A percentile compares a stretch with the other conserved stretches of the same genome.
phyloP scores from a whole-genome alignment of 371 early-diverging fungal species.

The Mucor lusitanicus region DNA sequence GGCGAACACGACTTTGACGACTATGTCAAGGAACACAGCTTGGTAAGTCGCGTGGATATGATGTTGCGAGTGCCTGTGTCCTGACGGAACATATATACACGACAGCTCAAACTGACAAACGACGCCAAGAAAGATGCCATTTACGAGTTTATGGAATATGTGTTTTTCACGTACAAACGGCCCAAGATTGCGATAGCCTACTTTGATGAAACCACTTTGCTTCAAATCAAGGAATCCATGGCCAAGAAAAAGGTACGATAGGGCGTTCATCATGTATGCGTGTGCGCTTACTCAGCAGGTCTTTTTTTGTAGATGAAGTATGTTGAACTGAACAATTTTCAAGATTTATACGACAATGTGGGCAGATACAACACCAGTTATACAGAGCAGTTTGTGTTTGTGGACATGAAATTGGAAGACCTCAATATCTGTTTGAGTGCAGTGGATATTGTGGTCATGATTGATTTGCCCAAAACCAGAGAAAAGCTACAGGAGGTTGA shows the following conservation, averaged over 20 bases:
- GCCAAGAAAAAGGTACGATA: constrained; percentile 25
- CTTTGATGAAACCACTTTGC: constrained; percentile 54
- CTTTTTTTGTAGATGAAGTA: not conserved
- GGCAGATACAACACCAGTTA: constrained; percentile 5
- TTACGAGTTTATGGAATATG: constrained; percentile 47
- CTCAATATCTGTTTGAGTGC: not conserved
- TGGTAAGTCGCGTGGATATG: not conserved
- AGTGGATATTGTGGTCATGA: constrained; percentile 18
- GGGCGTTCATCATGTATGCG: no score
- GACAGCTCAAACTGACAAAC: constrained; percentile 8
- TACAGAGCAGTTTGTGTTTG: constrained; percentile 5
- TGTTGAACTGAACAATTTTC: not conserved
- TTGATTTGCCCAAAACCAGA: constrained; percentile 3
- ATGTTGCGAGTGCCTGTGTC: not conserved
- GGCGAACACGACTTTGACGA: not conserved
- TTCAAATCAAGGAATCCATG: not conserved
- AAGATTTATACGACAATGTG: not conserved
- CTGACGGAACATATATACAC: not conserved
- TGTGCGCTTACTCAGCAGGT: no score
- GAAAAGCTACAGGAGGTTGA: constrained; percentile 1
- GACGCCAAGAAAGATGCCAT: constrained; percentile 48
- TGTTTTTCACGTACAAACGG: constrained; percentile 32
- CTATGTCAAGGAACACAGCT: not conserved
- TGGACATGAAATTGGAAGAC: constrained; percentile 12
- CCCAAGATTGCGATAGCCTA: constrained; percentile 67